These are phyloP conservation scores for Cladosporium austrohemisphaericum DNA, from an alignment of 2,329 filamentous ascomycete genomes.

Conservation along the genomic window DNA sequence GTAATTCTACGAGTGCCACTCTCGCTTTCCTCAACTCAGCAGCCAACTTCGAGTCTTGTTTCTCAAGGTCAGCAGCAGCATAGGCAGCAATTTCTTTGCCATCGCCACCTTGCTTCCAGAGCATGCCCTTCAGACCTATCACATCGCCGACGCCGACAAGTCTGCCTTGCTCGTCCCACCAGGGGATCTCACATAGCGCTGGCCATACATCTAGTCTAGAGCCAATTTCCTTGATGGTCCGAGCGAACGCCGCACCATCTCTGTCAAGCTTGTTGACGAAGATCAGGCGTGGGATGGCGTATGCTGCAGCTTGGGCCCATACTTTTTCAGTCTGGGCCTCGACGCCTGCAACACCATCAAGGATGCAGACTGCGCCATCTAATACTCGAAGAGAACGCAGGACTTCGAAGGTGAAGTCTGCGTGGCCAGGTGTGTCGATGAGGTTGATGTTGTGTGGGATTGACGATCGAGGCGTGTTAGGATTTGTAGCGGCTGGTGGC, in stretches of 20 bases:
- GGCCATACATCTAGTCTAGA: slow-evolving; percentile 77
- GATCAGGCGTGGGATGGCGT: slow-evolving; percentile 76
- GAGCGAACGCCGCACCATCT: slow-evolving; percentile 75
- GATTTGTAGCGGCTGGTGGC: slow-evolving; percentile 26
- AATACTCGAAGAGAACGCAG: slow-evolving; percentile 82
- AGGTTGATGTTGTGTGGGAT: slow-evolving; percentile 73
- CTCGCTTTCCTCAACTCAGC: slow-evolving; percentile 73
- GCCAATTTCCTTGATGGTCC: slow-evolving; percentile 82
- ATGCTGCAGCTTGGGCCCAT: slow-evolving; percentile 84
- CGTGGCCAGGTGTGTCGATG: slow-evolving; percentile 94
- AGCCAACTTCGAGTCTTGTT: slow-evolving; percentile 49
- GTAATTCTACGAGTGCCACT: slow-evolving; percentile 70
- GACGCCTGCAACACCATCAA: slow-evolving; percentile 88
- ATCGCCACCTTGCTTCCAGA: slow-evolving; percentile 66
- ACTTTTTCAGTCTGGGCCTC: slow-evolving; percentile 97
- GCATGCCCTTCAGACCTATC: slow-evolving; percentile 68
- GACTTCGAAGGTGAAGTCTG: slow-evolving; percentile 96
- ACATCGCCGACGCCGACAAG: slow-evolving; percentile 84
- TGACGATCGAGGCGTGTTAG: slow-evolving; percentile 45
- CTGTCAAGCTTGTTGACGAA: slow-evolving; percentile 85
- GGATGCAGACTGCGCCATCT: slow-evolving; percentile 86
- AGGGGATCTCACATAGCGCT: slow-evolving; percentile 89
- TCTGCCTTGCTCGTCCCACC: slow-evolving; percentile 72
- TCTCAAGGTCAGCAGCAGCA: slow-evolving; percentile 51
- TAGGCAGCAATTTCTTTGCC: slow-evolving; percentile 54